A percentile compares a stretch with the other conserved stretches of the same genome.
These are phyloP conservation scores for Triticum monococcum DNA, from an alignment of 176 grass and related monocot species.

Conservation along the genomic window DNA sequence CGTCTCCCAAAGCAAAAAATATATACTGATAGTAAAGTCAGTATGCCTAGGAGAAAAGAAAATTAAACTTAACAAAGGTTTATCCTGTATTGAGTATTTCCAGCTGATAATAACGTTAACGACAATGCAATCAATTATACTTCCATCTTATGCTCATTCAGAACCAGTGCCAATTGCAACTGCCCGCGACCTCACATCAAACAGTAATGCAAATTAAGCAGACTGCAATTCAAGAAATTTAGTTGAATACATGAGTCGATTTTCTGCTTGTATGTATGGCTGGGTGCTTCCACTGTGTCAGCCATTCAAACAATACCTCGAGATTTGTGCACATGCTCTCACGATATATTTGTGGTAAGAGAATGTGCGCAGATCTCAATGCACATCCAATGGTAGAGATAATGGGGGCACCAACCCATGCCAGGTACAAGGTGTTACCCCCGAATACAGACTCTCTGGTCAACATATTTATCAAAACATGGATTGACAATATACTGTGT, in stretches of 20 bases:
- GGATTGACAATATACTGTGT: background rate
- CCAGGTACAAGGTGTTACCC: background rate
- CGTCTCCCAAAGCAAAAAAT: background rate
- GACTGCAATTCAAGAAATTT: background rate
- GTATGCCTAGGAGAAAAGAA: background rate
- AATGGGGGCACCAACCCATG: background rate
- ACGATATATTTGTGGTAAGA: background rate
- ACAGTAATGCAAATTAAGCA: conserved; percentile 5
- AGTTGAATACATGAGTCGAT: background rate
- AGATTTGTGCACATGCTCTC: background rate
- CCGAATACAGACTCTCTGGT: background rate
- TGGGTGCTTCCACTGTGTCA: background rate
- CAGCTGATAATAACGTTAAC: background rate
- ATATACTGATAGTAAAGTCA: conserved; percentile 11
- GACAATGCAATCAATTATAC: background rate
- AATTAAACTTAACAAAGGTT: conserved; percentile 7
- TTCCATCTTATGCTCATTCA: background rate
- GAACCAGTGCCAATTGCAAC: conserved; percentile 8
- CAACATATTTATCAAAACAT: conserved; percentile 19
- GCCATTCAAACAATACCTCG: background rate
- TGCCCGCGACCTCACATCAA: background rate
- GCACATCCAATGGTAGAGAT: background rate
- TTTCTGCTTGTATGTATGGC: background rate
- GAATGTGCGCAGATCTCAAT: conserved; percentile 6
- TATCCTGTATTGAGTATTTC: background rate